Evolutionary conservation across 164 flowering plant species (phyloP).

Genomic region (Vitis rotundifolia): DNA sequence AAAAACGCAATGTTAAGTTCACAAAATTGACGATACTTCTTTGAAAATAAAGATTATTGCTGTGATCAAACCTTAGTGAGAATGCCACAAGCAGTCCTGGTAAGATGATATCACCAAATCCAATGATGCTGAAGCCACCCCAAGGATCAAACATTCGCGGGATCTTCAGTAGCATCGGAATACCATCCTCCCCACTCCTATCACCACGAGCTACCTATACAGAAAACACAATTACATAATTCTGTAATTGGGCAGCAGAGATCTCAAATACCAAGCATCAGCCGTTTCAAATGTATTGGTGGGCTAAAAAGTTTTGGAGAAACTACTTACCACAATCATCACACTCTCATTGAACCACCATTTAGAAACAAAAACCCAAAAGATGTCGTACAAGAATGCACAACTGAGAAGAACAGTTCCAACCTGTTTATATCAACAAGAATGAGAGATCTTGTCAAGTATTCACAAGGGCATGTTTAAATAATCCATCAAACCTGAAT

Average conservation of each 20-base stretch:
- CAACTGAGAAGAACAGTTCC: conserved; percentile 95
- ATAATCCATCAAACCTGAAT: neutral
- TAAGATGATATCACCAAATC: conserved; percentile 94
- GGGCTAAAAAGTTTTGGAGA: neutral
- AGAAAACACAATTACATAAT: conserved; percentile 1
- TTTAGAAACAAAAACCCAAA: conserved; percentile 95
- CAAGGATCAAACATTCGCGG: conserved; percentile 99
- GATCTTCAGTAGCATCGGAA: conserved; percentile 94
- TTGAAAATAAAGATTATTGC: neutral
- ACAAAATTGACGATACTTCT: no score
- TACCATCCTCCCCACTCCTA: conserved; percentile 93
- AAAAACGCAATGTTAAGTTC: no score
- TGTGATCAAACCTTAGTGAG: conserved; percentile 61
- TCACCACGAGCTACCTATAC: conserved; percentile 96
- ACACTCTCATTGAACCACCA: conserved; percentile 89
- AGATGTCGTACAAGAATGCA: conserved; percentile 94
- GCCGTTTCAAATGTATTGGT: neutral
- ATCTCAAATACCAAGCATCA: neutral
- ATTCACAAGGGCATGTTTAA: neutral
- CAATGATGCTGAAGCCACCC: conserved; percentile 98
- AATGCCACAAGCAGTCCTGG: conserved; percentile 93
- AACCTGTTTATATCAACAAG: conserved; percentile 53
- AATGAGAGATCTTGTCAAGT: neutral
- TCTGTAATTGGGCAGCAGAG: neutral
- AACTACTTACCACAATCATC: conserved; percentile 89